These are phyloP conservation scores for Aspergillus bertholletiae DNA, from an alignment of 495 filamentous ascomycete species.

Conservation along the genomic window DNA sequence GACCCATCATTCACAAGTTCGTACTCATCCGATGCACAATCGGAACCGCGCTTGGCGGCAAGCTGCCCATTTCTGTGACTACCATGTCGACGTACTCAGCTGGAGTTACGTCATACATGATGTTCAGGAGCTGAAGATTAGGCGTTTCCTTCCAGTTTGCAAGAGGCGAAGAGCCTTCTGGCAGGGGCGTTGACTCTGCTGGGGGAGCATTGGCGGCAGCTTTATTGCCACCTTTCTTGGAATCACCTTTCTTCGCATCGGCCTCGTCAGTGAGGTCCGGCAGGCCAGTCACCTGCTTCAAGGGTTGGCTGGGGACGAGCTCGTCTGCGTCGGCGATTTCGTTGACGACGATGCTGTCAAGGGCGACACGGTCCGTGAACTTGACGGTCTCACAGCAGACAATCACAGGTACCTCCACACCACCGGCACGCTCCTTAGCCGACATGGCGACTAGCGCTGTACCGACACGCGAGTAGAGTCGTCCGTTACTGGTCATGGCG, in stretches of 20 bases:
- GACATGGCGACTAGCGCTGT: slow-evolving; percentile 87
- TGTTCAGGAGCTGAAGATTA: slow-evolving; percentile 69
- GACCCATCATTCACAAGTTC: slow-evolving; percentile 27
- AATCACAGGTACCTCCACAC: slow-evolving; percentile 69
- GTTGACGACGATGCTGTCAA: slow-evolving; percentile 90
- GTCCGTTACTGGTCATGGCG: slow-evolving; percentile 85
- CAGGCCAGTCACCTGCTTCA: slow-evolving; percentile 37
- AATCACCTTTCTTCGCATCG: slow-evolving; percentile 23
- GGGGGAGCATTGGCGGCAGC: slow-evolving; percentile 17
- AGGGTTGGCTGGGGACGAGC: slow-evolving; percentile 37
- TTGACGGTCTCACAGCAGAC: slow-evolving; percentile 95
- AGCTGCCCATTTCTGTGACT: slow-evolving; percentile 83
- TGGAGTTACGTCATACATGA: slow-evolving; percentile 94
- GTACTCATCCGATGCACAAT: slow-evolving; percentile 50
- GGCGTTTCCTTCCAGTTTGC: slow-evolving; percentile 57
- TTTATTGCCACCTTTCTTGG: slow-evolving; percentile 40
- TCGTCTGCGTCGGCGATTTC: slow-evolving; percentile 77
- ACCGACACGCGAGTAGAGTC: slow-evolving; percentile 80
- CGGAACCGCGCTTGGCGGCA: slow-evolving; percentile 79
- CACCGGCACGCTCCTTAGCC: slow-evolving; percentile 61
- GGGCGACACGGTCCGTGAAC: slow-evolving; percentile 84
- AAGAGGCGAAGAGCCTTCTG: slow-evolving; percentile 34
- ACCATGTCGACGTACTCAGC: slow-evolving; percentile 83
- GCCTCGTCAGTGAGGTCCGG: slow-evolving; percentile 25
- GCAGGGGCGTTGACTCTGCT: slow-evolving; percentile 21